Percentiles rank a stretch among this genome's conserved stretches.
These are phyloP conservation scores for Dactylonectria macrodidyma DNA, from an alignment of 2,329 filamentous ascomycete genomes.

Conservation along the genomic window DNA sequence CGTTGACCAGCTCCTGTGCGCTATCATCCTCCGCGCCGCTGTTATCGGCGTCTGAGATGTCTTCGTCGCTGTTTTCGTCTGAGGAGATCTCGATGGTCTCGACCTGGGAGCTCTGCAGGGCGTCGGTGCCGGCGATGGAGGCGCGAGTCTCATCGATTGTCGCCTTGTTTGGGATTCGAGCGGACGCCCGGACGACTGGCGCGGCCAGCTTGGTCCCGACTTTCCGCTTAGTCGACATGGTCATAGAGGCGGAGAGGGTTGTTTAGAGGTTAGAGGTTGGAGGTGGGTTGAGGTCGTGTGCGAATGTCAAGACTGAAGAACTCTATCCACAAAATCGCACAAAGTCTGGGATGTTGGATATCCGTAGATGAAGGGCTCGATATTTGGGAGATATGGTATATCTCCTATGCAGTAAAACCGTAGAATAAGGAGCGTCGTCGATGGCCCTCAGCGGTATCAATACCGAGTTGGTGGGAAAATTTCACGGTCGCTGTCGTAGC, in stretches of 20 bases:
- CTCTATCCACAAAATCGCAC: conserved; percentile 7
- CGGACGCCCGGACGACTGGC: conserved; percentile 68
- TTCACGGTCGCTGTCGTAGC: conserved; percentile 49
- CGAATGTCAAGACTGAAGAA: conserved; percentile 24
- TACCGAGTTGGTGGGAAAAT: conserved; percentile 50
- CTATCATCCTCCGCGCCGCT: conserved; percentile 53
- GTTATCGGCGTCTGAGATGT: conserved; percentile 70
- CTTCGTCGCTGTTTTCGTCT: conserved; percentile 65
- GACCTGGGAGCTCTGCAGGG: conserved; percentile 54
- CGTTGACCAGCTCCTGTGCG: conserved; percentile 36
- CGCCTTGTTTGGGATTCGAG: conserved; percentile 64
- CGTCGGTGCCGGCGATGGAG: conserved; percentile 63
- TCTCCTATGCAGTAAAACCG: conserved; percentile 1
- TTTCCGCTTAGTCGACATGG: conserved; percentile 75
- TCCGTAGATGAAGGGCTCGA: background rate
- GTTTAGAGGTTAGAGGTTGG: conserved; percentile 24
- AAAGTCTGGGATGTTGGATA: background rate
- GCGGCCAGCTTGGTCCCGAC: conserved; percentile 69
- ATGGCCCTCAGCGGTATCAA: conserved; percentile 42
- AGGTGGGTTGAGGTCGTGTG: conserved; percentile 33
- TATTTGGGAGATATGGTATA: background rate
- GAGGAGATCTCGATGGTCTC: conserved; percentile 72
- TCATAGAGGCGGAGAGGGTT: conserved; percentile 38
- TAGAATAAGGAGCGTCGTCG: conserved; percentile 21
- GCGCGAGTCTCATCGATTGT: conserved; percentile 73